Conservation (phyloP, 1,284 basidiomycete genomes). For the Ceratobasidium theobromae region DNA sequence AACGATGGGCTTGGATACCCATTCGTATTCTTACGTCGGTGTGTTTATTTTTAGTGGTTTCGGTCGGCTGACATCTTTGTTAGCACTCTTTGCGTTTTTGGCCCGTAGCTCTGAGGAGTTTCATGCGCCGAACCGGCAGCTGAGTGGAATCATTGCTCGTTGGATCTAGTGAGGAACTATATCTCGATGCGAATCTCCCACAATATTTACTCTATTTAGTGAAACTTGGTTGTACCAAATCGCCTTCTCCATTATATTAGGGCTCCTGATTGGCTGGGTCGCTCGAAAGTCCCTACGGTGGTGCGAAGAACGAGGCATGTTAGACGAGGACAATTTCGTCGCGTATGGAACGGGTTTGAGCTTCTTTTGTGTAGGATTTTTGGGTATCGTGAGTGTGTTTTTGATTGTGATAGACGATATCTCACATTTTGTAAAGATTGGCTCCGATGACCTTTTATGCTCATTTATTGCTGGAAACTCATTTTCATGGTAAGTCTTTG, state of each 20-base stretch:
- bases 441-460: constrained; percentile 22
- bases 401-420: not conserved
- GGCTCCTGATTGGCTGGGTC: constrained; percentile 14
- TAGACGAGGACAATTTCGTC: constrained; percentile 29
- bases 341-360: constrained; percentile 17
- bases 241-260: constrained; percentile 2
- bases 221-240: constrained; percentile 28
- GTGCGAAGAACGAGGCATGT: constrained; percentile 11
- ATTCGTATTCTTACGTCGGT: constrained; percentile 23
- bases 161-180: constrained; percentile 24
- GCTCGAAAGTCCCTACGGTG: constrained; percentile 23
- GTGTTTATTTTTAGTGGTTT: not conserved
- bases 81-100: constrained; percentile 18
- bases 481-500: constrained; percentile 9
- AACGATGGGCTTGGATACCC: constrained; percentile 24
- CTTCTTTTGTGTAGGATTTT: constrained; percentile 20
- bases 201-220: constrained; percentile 1
- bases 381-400: constrained; percentile 7
- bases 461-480: constrained; percentile 30
- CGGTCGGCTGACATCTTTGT: not conserved
- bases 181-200: not conserved
- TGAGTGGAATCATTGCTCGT: constrained; percentile 15
- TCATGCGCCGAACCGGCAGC: not conserved
- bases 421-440: not conserved
- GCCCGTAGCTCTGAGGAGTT: constrained; percentile 25